A percentile compares a stretch with the other conserved stretches of the same genome.
phyloP scores from a whole-genome alignment of 2,329 filamentous ascomycete genomes.

The Cladosporium sp. region DNA sequence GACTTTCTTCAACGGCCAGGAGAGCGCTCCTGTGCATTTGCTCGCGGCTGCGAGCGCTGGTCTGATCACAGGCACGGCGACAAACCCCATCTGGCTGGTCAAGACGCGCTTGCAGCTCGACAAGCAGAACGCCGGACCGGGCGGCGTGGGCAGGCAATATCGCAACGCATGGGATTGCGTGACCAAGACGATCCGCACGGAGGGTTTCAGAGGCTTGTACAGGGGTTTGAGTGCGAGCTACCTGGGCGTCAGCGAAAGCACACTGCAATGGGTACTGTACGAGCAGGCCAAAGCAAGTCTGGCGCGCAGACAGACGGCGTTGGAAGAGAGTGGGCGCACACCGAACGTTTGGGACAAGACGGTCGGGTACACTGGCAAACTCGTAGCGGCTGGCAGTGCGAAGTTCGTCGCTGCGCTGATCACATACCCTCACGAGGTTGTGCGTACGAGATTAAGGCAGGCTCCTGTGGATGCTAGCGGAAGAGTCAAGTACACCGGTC shows the following conservation, averaged over 20 bases:
- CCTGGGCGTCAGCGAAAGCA: conserved; percentile 83
- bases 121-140: conserved; percentile 66
- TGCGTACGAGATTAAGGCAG: conserved; percentile 78
- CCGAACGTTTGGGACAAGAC: conserved; percentile 69
- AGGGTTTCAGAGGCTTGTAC: conserved; percentile 80
- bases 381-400: conserved; percentile 73
- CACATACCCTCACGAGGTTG: conserved; percentile 91
- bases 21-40: conserved; percentile 74
- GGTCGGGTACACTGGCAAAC: conserved; percentile 73
- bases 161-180: conserved; percentile 86
- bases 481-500: conserved; percentile 77
- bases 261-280: conserved; percentile 90
- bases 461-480: conserved; percentile 57
- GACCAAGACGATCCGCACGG: conserved; percentile 71
- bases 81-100: conserved; percentile 94
- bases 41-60: conserved; percentile 72
- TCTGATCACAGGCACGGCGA: conserved; percentile 81
- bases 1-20: conserved; percentile 65
- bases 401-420: conserved; percentile 81
- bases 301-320: conserved; percentile 56
- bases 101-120: conserved; percentile 92
- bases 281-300: conserved; percentile 84
- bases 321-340: conserved; percentile 54
- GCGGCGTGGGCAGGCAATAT: conserved; percentile 62
- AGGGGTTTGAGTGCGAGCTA: conserved; percentile 90